phyloP scores from a whole-genome alignment of 2,329 filamentous ascomycete species.

The Colletotrichum australisinense region DNA sequence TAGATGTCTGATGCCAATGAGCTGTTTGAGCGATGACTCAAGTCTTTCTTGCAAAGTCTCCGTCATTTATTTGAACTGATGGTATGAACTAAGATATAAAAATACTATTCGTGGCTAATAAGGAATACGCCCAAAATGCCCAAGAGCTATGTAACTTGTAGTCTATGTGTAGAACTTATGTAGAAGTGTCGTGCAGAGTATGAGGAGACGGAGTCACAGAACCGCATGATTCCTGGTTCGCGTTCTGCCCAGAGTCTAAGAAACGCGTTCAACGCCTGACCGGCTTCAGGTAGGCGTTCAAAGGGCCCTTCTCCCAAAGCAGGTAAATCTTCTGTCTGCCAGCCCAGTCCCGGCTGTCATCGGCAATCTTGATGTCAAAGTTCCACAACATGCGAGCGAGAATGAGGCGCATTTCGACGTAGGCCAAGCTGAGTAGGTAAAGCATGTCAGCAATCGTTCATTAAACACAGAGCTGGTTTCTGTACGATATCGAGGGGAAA shows the following conservation, averaged over 20 bases:
- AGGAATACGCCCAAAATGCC: too few species aligned
- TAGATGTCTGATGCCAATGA: too few species aligned
- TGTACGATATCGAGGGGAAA: constrained; percentile 12
- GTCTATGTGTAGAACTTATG: too few species aligned
- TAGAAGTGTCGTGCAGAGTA: not conserved
- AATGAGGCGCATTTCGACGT: constrained; percentile 61
- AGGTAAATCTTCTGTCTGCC: constrained; percentile 33
- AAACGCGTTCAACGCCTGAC: not conserved
- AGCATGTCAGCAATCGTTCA: not conserved
- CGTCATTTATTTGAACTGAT: too few species aligned
- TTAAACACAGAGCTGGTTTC: fast-evolving
- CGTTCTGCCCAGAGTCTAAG: too few species aligned
- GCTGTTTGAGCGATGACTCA: too few species aligned
- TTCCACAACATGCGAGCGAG: constrained; percentile 56
- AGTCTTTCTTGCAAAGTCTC: too few species aligned
- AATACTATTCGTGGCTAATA: too few species aligned
- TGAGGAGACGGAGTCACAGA: too few species aligned
- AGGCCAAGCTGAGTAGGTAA: constrained; percentile 48
- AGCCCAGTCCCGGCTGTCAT: constrained; percentile 50
- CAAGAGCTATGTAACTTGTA: too few species aligned
- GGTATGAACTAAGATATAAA: too few species aligned
- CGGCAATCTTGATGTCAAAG: constrained; percentile 55
- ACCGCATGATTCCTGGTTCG: too few species aligned
- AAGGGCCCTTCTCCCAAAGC: constrained; percentile 30
- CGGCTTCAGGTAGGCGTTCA: constrained; percentile 27